A percentile compares a stretch with the other conserved stretches of the same genome.
Evolutionary conservation across 2,329 filamentous ascomycete species (phyloP).

Genomic region (Ophiostoma ips): DNA sequence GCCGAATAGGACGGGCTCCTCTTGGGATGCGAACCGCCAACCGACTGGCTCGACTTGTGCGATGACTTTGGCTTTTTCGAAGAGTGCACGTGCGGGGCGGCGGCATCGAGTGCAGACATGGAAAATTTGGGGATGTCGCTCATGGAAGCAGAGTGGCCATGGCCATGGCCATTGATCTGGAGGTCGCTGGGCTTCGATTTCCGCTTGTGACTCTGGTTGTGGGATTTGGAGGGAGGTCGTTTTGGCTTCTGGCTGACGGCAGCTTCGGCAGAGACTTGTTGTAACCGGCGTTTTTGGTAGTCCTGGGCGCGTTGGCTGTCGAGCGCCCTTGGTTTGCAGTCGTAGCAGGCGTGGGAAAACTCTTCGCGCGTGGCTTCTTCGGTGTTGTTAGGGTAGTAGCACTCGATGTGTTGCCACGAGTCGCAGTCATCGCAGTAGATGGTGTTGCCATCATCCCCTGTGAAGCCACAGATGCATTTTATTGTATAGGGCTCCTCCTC

Average conservation of each 20-base stretch:
- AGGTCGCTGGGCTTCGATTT: conserved; percentile 60
- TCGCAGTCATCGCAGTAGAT: conserved; percentile 94
- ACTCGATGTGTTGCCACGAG: conserved; percentile 96
- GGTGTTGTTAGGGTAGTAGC: conserved; percentile 71
- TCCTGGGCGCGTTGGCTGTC: conserved; percentile 64
- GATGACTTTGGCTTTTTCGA: conserved; percentile 72
- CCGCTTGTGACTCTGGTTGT: conserved; percentile 56
- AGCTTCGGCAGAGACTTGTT: conserved; percentile 29
- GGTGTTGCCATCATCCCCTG: conserved; percentile 93
- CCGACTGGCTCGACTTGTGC: conserved; percentile 65
- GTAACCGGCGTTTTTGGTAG: conserved; percentile 49
- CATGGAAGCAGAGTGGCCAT: conserved; percentile 47
- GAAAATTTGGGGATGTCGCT: conserved; percentile 38
- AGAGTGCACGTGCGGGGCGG: conserved; percentile 34
- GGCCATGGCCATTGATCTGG: conserved; percentile 54
- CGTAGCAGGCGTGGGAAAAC: conserved; percentile 73
- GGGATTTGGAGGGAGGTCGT: conserved; percentile 61
- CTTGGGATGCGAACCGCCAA: conserved; percentile 53
- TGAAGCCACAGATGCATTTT: conserved; percentile 91
- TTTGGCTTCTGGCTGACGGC: conserved; percentile 56
- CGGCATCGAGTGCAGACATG: conserved; percentile 10
- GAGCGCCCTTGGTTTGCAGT: conserved; percentile 68
- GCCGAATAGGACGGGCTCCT: conserved; percentile 53
- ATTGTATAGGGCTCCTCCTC: conserved; percentile 84
- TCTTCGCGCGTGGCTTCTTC: conserved; percentile 56